Evolutionary conservation across 371 early-diverging fungal species (phyloP), one percentile per base, ranked within the genome.

Genomic region (Thermomucor indicae-seudaticae): DNA sequence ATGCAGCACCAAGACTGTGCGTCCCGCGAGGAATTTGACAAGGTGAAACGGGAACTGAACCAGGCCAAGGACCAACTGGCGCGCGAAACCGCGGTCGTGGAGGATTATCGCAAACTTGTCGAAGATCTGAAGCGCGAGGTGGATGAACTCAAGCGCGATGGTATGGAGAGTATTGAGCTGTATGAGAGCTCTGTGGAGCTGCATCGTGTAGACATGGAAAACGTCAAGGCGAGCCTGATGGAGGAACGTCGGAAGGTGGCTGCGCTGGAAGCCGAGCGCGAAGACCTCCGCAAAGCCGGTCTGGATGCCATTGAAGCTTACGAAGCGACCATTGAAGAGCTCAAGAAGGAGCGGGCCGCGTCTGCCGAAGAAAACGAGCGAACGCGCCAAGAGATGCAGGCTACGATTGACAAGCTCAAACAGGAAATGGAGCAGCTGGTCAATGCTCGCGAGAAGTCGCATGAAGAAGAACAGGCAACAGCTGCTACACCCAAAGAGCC

Each of bases 401-500:
- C 64, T 1, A 77, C 75, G 3, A 56, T 70, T 8, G 70, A 67
- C 34, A 65, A 71, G 6, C 46, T 78, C n/a, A 73, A 79, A 32
- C 70, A 73, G 27, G 61, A 67, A 27, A 59, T 79, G 5, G 63
- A 58, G 11, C 75, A 80, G 50, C 67, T 78, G 8, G 79, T 76
- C 37, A 65, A 68, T 23, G 57, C 56, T 25, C 60, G 60, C 6
- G 63, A 71, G 39, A 60, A 56, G 11, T 73, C 56, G 41, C 68
- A 58, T 57, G 67, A 76, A 39, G 53, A 73, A 1, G 68, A 68
- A 27, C 72, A 75, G 35, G 7, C 83, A 87, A 43, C 74, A 79
- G 44, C 83, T 81, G 57, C 72, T 80, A 27, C 86, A 90, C 50
- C 77, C 64, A 4, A 88, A 88, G 58, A 83, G 86, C n/a, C 53